Percentiles rank a stretch among this genome's conserved stretches.
phyloP scores from a whole-genome alignment of 176 grass and related monocot genomes.

The Carex kokanica region DNA sequence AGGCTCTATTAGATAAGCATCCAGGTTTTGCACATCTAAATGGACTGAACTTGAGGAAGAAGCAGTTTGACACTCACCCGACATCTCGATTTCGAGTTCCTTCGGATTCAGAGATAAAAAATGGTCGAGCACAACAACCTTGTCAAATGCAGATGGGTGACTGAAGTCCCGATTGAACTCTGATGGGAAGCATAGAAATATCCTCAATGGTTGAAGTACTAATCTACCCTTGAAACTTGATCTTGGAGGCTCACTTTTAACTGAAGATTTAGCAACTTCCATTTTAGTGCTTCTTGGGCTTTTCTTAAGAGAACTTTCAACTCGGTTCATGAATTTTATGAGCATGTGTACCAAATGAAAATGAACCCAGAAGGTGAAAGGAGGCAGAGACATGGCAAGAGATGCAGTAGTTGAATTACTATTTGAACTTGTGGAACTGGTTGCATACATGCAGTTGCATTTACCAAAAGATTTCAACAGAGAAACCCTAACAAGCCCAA shows the following conservation, averaged over 20 bases:
- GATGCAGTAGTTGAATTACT: constrained; percentile 47
- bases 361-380: constrained; percentile 79
- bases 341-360: constrained; percentile 69
- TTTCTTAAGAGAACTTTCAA: constrained; percentile 29
- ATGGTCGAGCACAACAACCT: constrained; percentile 77
- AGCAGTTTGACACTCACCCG: constrained; percentile 30
- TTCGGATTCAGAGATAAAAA: constrained; percentile 32
- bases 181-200: constrained; percentile 73
- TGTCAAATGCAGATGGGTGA: constrained; percentile 51
- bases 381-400: constrained; percentile 55
- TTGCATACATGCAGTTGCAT: constrained; percentile 52
- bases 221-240: constrained; percentile 57
- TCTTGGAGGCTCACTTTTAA: constrained; percentile 27
- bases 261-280: constrained; percentile 29
- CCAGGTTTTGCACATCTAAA: constrained; percentile 54
- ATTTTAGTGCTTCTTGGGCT: constrained; percentile 29
- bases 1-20: constrained; percentile 73
- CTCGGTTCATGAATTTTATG: constrained; percentile 52
- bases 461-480: constrained; percentile 74
- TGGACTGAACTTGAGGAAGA: constrained; percentile 55
- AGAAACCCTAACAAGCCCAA: constrained; percentile 55
- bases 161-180: constrained; percentile 49
- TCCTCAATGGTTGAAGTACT: constrained; percentile 48
- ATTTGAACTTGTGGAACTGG: constrained; percentile 55
- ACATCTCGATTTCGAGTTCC: constrained; percentile 43